Base-by-base conservation (phyloP, 148 eudicot species). In the Arbutus unedo region DNA sequence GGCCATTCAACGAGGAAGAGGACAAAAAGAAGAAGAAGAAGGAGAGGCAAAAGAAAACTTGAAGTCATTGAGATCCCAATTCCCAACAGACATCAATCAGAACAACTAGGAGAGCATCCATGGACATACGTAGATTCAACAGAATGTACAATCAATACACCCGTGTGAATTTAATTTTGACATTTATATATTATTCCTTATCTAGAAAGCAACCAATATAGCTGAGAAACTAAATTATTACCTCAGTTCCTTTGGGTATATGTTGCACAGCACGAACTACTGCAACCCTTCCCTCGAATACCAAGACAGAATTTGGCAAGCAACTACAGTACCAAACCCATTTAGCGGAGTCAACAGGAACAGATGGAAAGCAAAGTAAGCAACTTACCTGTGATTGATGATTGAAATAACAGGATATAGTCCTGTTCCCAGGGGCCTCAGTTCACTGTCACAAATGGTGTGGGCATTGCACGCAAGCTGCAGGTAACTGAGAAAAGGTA, bases 381-480 rank as follows among this genome's bases (percentile, higher is more conserved):
- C 9, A 74, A 53, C 70, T 85, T 51, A 93, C 99, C 99, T 96
- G 90, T 96, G 99, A 86, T 96, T 96, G 66, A 96, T 93, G 77
- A 93, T 84, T 79, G 98, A 87, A 84, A 92, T 80, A 54, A 92
- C 90, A 78, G 94, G 93, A 88, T 93, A 96, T 21, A 96, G 84
- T 82, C 98, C 98, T 19, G 95, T 96, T 79, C 98, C 99, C 47
- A 91, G 85, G 18, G 97, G 97, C 81, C 93, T 92, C 72, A 96
- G 83, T 88, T 96, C 99, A 82, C 91, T 81, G 85, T 96, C 99
- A 89, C 93, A 94, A 48, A 96, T 96, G 74, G 91, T 92, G 85
- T 94, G 99, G 25, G 94, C 99, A 89, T 96, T 96, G 91, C 97
- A 93, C 2, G 98, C 94, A 70, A 96, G 90, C 98, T 96, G 95